phyloP scores from a whole-genome alignment of 495 filamentous ascomycete species.

The Podospora tetraspora region DNA sequence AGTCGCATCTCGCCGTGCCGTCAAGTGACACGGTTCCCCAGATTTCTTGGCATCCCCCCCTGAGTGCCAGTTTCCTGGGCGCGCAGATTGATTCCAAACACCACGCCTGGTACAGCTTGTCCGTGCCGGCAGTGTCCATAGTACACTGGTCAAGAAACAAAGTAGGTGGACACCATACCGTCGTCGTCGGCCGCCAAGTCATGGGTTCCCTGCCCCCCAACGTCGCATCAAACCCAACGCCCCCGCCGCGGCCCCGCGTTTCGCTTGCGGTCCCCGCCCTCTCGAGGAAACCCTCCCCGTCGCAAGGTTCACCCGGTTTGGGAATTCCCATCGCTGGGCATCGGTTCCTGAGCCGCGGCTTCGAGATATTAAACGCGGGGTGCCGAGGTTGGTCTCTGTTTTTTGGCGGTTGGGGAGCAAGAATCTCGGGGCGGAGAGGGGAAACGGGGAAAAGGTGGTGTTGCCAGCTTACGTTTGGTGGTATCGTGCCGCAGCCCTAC shows the following conservation, averaged over 20 bases:
- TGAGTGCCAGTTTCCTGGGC: background rate
- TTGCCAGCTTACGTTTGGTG: background rate
- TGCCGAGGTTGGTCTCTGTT: background rate
- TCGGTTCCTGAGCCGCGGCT: background rate
- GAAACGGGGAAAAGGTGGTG: background rate
- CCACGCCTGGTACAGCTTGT: background rate
- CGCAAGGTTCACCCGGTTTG: background rate
- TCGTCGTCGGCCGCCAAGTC: background rate
- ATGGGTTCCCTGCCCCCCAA: background rate
- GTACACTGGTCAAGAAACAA: background rate
- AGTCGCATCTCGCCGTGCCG: constrained; percentile 1
- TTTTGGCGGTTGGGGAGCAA: background rate
- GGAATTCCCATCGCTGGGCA: background rate
- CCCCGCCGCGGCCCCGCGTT: background rate
- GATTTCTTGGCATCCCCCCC: background rate
- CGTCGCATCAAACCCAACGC: background rate
- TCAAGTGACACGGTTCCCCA: background rate
- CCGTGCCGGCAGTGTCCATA: background rate
- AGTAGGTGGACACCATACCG: background rate
- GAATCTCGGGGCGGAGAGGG: background rate
- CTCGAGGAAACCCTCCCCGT: background rate
- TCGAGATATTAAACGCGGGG: background rate
- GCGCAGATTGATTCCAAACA: background rate
- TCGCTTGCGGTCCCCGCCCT: background rate
- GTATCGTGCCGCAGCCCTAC: background rate